Conservation (phyloP, 1,284 basidiomycete genomes). For the Melampsora americana region DNA sequence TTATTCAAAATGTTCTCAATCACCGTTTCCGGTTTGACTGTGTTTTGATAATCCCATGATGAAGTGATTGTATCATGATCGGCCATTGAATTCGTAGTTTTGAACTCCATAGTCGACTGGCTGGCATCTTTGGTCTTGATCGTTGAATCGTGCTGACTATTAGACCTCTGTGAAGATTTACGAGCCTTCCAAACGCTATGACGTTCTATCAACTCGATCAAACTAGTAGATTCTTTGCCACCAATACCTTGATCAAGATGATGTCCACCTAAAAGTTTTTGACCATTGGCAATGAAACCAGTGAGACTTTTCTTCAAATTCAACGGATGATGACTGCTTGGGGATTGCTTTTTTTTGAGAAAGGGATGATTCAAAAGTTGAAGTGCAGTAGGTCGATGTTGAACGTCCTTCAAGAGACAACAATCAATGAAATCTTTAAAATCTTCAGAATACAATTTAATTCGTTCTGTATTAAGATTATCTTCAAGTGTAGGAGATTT, state of each 20-base stretch:
- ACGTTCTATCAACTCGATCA: conserved; percentile 76
- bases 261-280: conserved; percentile 17
- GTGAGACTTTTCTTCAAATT: conserved; percentile 21
- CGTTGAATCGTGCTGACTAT: conserved; percentile 19
- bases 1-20: conserved; percentile 48
- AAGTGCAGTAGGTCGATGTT: conserved; percentile 79
- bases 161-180: conserved; percentile 1
- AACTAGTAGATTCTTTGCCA: conserved; percentile 52
- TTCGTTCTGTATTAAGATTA: conserved; percentile 50
- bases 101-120: conserved; percentile 87
- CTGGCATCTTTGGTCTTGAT: conserved; percentile 62
- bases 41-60: conserved; percentile 60
- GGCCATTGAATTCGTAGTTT: conserved; percentile 64
- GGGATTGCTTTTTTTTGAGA: conserved; percentile 80
- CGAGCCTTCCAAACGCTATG: conserved; percentile 52
- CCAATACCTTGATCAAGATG: background rate
- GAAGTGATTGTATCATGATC: conserved; percentile 14
- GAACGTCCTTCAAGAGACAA: conserved; percentile 90
- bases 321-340: conserved; percentile 47
- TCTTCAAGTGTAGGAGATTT: conserved; percentile 88
- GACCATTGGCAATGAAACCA: conserved; percentile 31
- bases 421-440: conserved; percentile 90
- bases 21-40: conserved; percentile 61
- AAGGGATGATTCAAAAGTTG: conserved; percentile 89
- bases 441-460: conserved; percentile 63